Evolutionary conservation across 495 filamentous ascomycete genomes (phyloP), one percentile per base, ranked within the genome.

Genomic region (Gamarada debralockiae): DNA sequence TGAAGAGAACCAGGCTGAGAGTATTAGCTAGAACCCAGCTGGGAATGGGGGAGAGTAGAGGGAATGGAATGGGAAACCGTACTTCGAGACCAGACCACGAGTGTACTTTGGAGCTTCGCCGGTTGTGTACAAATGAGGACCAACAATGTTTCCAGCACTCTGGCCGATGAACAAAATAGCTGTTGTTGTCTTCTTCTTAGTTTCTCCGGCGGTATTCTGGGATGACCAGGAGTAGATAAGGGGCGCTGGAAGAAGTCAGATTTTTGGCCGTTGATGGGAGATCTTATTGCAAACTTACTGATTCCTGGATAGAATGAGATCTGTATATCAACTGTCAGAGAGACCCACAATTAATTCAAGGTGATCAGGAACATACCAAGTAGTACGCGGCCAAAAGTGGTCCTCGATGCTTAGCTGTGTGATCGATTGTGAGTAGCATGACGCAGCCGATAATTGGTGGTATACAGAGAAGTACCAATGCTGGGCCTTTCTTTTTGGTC

Each of bases 201-300:
- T 83, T 52, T 85, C 80, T 9, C 81, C 81, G 0, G 76, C 80
- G 0, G 81, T 85, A 59, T 85, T 85, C 53, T 72, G 78, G 0
- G 78, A 75, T 1, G 74, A 77, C 80, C 80, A 85, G 1, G 78
- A 79, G 66, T 83, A 83, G 47, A 85, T 79, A 49, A 85, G 60
- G 1, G 81, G 81, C 7, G 78, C 72, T 71, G 58, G 12, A 13
- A 10, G 8, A 12, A n/a, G 41, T 44, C 34, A 56, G 53, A 15
- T 22, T 18, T 9, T 29, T 3, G 3, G n/a, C n/a, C n/a, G n/a
- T n/a, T n/a, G n/a, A n/a, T n/a, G n/a, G n/a, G n/a, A n/a, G n/a
- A n/a, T n/a, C n/a, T n/a, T n/a, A n/a, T n/a, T 15, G 5, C 12
- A 10, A 8, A 55, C 65, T 52, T 63, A 69, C 62, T 79, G 27